Percentiles rank a stretch among this genome's conserved stretches.
phyloP scores from a whole-genome alignment of 169 alveolate genomes.

The Plasmodium adleri region DNA sequence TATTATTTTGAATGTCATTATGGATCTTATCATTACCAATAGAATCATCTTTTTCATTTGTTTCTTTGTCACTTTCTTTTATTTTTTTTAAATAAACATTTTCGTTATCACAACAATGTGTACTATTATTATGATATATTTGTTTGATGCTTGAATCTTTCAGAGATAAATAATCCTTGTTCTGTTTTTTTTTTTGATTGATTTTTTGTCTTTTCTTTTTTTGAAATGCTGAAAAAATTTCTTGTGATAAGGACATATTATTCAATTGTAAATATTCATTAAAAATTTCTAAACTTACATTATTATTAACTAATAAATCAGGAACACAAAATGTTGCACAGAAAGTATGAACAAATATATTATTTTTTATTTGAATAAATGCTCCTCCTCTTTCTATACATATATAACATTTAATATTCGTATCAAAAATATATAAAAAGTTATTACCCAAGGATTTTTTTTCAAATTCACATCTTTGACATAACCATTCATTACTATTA shows the following conservation, averaged over 20 bases:
- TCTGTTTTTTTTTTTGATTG: slow-evolving; percentile 1
- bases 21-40: neutral
- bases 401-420: slow-evolving; percentile 47
- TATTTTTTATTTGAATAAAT: slow-evolving; percentile 27
- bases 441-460: slow-evolving; percentile 56
- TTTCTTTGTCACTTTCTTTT: neutral
- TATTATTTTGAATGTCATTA: too few relatives aligned
- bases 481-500: slow-evolving; percentile 58
- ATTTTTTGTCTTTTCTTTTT: slow-evolving; percentile 5
- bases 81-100: neutral
- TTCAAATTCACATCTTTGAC: slow-evolving; percentile 76
- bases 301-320: slow-evolving; percentile 44
- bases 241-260: slow-evolving; percentile 24
- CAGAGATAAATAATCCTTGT: neutral
- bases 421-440: slow-evolving; percentile 56
- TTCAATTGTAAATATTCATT: slow-evolving; percentile 41
- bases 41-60: neutral
- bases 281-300: slow-evolving; percentile 33
- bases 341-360: slow-evolving; percentile 54
- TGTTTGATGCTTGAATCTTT: neutral
- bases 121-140: too few relatives aligned
- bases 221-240: slow-evolving; percentile 8
- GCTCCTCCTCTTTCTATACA: slow-evolving; percentile 77
- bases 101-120: neutral
- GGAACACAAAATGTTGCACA: slow-evolving; percentile 75